Base-by-base conservation (phyloP, 805 yeast genomes). In the Starmerella etchellsii region DNA sequence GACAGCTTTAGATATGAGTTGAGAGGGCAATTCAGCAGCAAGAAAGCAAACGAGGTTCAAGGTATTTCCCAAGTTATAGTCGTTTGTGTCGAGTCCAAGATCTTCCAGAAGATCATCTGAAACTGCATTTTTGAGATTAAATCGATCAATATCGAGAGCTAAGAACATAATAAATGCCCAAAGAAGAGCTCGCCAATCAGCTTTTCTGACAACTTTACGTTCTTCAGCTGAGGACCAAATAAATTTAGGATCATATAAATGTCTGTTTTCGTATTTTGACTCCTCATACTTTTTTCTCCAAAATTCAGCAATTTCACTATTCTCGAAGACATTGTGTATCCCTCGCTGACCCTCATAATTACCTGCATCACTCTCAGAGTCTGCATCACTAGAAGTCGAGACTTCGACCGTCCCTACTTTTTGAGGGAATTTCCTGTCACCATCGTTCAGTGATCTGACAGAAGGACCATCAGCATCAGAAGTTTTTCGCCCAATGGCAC, bases 1-100 rank as follows among this genome's bases (percentile, higher is more conserved):
- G 19, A 78, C 42, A 35, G 65, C 67, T 53, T 78, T 76, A 13
- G 80, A 71, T 34, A 78, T 59, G 49, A 78, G 62, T 54, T 78
- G 82, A 3, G 82, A 76, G 0, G 84, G 85, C 9, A 78, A 58
- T 54, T 78, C 84, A 14, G 79, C 72, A 16, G 62, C 54, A 39
- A 78, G 57, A 52, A 78, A 78, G 31, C 72, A 64, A 2, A 72
- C 63, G 39, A 67, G 62, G 49, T 71, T 71, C 31, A 78, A 62
- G 1, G 81, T 74, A 48, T 64, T 69, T 18, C 81, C 84, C 30
- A 64, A 53, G 55, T 78, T 78, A 54, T 68, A 75, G 42, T 77
- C 71, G 50, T 72, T 61, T 14, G 79, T 73, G 24, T 68, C 67
- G 53, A 78, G 50, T 1, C 61, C 53, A 40, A 76, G 60, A 47